Conservation (phyloP, 2,329 filamentous ascomycete species). For the Scedosporium aurantiacum region DNA sequence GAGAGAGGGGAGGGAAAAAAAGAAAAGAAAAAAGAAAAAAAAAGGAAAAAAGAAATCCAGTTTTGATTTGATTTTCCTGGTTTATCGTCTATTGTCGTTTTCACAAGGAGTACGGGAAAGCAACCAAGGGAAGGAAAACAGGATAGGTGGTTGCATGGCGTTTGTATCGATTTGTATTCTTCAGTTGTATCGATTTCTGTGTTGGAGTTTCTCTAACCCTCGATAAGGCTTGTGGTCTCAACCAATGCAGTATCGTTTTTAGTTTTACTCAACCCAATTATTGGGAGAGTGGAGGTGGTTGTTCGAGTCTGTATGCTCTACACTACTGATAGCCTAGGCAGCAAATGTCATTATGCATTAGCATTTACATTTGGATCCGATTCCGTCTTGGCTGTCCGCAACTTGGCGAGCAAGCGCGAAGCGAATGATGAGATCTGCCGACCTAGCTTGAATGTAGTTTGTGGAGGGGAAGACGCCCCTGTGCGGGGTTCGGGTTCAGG, state of each 20-base stretch:
- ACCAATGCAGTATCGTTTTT: not conserved
- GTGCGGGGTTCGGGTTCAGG: not conserved
- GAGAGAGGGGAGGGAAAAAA: not conserved
- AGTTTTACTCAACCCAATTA: not conserved
- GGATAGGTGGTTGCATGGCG: not conserved
- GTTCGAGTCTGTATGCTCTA: not conserved
- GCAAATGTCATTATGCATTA: not conserved
- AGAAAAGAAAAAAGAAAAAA: not conserved
- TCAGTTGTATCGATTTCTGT: not conserved
- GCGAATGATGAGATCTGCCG: not conserved
- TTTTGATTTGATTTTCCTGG: not conserved
- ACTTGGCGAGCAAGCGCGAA: no score
- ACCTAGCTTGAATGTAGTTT: not conserved
- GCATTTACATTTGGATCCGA: not conserved
- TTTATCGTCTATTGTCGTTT: not conserved
- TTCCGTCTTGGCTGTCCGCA: not conserved
- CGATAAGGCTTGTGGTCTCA: not conserved
- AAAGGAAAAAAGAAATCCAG: not conserved
- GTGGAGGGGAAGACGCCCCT: not conserved
- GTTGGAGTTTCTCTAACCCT: not conserved
- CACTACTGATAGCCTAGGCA: not conserved
- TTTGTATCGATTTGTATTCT: not conserved
- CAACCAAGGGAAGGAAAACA: not conserved
- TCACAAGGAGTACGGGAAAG: no score
- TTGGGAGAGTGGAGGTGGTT: not conserved